These are phyloP conservation scores for Chrysosporium keratinophilum DNA, from an alignment of 2,329 filamentous ascomycete species.

Conservation along the genomic window DNA sequence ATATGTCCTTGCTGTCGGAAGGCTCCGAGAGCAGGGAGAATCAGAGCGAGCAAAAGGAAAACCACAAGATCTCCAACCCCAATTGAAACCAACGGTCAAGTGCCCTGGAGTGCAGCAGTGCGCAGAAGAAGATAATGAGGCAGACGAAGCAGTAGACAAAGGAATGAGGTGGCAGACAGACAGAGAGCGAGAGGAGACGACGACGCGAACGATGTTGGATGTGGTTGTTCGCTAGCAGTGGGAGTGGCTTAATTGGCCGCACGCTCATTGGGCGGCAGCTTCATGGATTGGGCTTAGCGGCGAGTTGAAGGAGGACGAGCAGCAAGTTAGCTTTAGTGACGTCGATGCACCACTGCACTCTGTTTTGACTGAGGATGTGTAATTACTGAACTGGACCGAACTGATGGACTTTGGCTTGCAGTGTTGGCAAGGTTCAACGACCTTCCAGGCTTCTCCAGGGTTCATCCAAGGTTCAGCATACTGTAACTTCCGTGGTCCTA, in stretches of 20 bases:
- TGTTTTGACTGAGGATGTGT: not conserved
- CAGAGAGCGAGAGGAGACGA: not conserved
- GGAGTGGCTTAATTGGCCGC: constrained; percentile 3
- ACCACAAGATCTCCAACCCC: not conserved
- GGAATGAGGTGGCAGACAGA: not conserved
- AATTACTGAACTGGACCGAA: not conserved
- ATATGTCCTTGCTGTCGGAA: no score
- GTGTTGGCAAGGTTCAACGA: not conserved
- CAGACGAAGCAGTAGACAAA: not conserved
- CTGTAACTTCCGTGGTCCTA: not conserved
- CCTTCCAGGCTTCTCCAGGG: not conserved
- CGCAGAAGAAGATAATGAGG: no score
- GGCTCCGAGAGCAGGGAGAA: no score
- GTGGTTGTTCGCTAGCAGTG: not conserved
- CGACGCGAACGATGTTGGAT: not conserved
- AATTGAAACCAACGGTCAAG: not conserved
- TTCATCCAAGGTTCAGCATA: not conserved
- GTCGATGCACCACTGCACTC: not conserved
- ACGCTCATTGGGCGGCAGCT: not conserved
- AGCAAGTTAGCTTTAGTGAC: constrained; percentile 5
- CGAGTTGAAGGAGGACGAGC: constrained; percentile 4
- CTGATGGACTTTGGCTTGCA: no score
- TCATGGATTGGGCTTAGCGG: constrained; percentile 4
- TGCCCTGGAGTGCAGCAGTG: not conserved
- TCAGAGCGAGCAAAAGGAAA: no score